Evolutionary conservation across 2,329 filamentous ascomycete genomes (phyloP).

Genomic region (Zymoseptoria passerinii): DNA sequence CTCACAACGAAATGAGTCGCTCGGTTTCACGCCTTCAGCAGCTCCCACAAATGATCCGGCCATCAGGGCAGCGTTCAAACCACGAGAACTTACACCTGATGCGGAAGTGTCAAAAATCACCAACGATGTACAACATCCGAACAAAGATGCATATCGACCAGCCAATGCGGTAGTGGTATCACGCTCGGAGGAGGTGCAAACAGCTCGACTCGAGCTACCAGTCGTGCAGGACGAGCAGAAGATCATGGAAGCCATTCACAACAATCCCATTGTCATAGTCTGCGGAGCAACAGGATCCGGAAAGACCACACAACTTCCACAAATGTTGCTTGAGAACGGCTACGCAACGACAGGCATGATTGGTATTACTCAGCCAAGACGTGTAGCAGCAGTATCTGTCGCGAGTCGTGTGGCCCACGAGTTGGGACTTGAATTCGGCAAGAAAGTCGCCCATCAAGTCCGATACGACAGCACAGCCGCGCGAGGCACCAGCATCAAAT

Average conservation of each 20-base stretch:
- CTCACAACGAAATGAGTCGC: slow-evolving; percentile 72
- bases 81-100: slow-evolving; percentile 61
- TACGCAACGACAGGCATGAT: slow-evolving; percentile 83
- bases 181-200: slow-evolving; percentile 65
- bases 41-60: slow-evolving; percentile 27
- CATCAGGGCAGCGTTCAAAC: slow-evolving; percentile 54
- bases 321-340: slow-evolving; percentile 90
- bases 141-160: slow-evolving; percentile 53
- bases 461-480: slow-evolving; percentile 82
- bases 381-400: slow-evolving; percentile 95
- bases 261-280: slow-evolving; percentile 80
- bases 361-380: slow-evolving; percentile 85
- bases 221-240: slow-evolving; percentile 93
- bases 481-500: slow-evolving; percentile 82
- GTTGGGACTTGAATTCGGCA: slow-evolving; percentile 60
- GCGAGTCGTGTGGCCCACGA: slow-evolving; percentile 84
- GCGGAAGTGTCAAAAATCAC: slow-evolving; percentile 60
- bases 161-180: slow-evolving; percentile 66
- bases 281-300: slow-evolving; percentile 94
- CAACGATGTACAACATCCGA: slow-evolving; percentile 36
- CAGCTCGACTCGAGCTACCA: slow-evolving; percentile 68
- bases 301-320: slow-evolving; percentile 94
- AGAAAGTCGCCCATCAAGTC: slow-evolving; percentile 79
- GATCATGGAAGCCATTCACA: slow-evolving; percentile 96
- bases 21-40: slow-evolving; percentile 56